Evolutionary conservation across 2,329 filamentous ascomycete genomes (phyloP).

Genomic region (Cladosporium sp.): DNA sequence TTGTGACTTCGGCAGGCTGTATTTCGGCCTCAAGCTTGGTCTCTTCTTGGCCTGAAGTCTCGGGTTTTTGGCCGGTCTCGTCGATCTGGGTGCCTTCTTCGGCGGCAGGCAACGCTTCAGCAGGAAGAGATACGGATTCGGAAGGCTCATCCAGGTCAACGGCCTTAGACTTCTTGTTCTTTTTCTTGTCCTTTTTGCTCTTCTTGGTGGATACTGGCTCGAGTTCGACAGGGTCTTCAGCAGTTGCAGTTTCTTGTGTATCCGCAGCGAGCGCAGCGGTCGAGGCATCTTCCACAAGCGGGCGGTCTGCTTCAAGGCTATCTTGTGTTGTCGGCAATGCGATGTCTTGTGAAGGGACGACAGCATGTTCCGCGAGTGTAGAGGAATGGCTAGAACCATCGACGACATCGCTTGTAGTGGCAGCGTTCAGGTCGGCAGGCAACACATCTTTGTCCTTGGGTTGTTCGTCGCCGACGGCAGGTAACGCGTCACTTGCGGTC

Average conservation of each 20-base stretch:
- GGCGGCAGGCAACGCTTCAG: background rate
- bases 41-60: background rate
- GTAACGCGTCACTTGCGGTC: background rate
- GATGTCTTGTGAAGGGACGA: background rate
- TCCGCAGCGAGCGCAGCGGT: background rate
- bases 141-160: background rate
- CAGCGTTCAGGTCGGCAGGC: background rate
- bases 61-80: background rate
- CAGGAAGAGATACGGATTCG: background rate
- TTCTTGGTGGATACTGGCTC: conserved; percentile 18
- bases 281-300: background rate
- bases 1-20: background rate
- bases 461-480: background rate
- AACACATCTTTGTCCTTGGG: background rate
- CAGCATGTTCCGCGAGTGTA: background rate
- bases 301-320: background rate
- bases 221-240: conserved; percentile 11
- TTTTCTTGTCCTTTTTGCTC: conserved; percentile 34
- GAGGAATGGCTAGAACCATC: no score
- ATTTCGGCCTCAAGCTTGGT: background rate
- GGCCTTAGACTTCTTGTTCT: conserved; percentile 23
- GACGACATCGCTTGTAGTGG: background rate
- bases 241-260: background rate
- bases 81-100: background rate
- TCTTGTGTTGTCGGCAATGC: background rate